phyloP scores from a whole-genome alignment of 495 filamentous ascomycete species.

The Xanthoparmelia taractica region DNA sequence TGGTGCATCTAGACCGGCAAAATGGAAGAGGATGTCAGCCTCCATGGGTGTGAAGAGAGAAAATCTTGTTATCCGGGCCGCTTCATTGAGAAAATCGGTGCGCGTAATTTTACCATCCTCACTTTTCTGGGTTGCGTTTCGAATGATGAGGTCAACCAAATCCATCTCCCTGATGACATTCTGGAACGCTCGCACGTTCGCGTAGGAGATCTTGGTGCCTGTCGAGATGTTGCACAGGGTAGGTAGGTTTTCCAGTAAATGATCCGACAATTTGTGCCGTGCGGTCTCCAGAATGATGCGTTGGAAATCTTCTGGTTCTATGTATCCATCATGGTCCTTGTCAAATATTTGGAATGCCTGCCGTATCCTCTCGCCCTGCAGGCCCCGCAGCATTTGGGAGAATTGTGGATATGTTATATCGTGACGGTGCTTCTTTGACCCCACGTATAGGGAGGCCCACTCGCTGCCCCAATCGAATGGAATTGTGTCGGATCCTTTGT shows the following conservation, averaged over 20 bases:
- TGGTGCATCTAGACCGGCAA: conserved; percentile 83
- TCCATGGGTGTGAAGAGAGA: conserved; percentile 97
- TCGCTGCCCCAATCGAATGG: conserved; percentile 96
- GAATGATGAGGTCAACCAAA: conserved; percentile 83
- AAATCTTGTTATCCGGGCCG: conserved; percentile 80
- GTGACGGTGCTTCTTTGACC: conserved; percentile 73
- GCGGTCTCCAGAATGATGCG: conserved; percentile 89
- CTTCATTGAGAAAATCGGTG: conserved; percentile 91
- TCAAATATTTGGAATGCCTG: conserved; percentile 92
- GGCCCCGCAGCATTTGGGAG: conserved; percentile 91
- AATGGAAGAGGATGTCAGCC: conserved; percentile 97
- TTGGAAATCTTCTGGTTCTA: conserved; percentile 92
- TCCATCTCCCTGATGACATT: conserved; percentile 98
- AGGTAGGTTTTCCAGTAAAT: conserved; percentile 86
- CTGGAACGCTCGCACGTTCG: conserved; percentile 93
- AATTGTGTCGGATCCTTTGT: conserved; percentile 71
- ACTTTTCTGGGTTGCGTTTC: conserved; percentile 76
- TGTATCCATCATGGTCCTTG: conserved; percentile 92
- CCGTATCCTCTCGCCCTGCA: conserved; percentile 90
- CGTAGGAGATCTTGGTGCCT: conserved; percentile 90
- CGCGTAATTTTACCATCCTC: conserved; percentile 86
- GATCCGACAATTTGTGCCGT: conserved; percentile 94
- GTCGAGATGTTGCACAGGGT: conserved; percentile 91
- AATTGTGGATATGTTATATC: conserved; percentile 94
- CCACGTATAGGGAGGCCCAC: conserved; percentile 93